Evolutionary conservation across 2,329 filamentous ascomycete genomes (phyloP), one percentile per base, ranked within the genome.

Genomic region (Bertia moriformis): DNA sequence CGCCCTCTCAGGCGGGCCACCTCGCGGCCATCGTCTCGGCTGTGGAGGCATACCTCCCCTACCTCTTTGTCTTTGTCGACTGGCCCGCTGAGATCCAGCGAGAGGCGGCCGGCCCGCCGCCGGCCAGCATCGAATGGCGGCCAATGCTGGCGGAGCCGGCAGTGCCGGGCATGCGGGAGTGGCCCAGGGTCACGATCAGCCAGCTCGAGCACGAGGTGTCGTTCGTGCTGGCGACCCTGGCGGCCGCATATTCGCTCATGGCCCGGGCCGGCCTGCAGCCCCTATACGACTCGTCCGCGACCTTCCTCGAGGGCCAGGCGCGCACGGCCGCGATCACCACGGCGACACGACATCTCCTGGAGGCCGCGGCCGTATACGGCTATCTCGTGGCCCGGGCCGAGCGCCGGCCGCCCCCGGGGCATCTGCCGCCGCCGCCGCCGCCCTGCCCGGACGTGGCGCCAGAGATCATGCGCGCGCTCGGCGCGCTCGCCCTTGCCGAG

Each of bases 161-260:
- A 3, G 65, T 83, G 13, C 73, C 77, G 2, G 71, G 73, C 1
- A 77, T 85, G 49, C 63, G 67, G 13, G 62, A 73, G 12, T 71
- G 85, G n/a, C 22, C 22, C 7, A 7, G 22, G 7, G 62, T 83
- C 4, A 80, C 76, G 46, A 65, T 91, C 4, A 69, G 70, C 24
- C 83, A 81, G 4, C 61, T 96, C 3, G 83, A 89, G 50, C 82
- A 86, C 56, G 91, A 98, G 53, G 62, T 94, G 24, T 78, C 73
- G 45, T 95, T 93, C 53, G 70, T 75, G 0, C 62, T 95, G 4
- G 78, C 81, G 1, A 82, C 85, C 0, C 63, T 95, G 30, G 88
- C 78, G 14, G 83, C 82, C 51, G 73, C 80, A 1, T 69, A 91
- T 47, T 78, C 75, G 10, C 64, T 85, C 4, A 71, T 83, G 38